Conservation (phyloP, 2,329 filamentous ascomycete genomes). For the Alternaria brassicicola region DNA sequence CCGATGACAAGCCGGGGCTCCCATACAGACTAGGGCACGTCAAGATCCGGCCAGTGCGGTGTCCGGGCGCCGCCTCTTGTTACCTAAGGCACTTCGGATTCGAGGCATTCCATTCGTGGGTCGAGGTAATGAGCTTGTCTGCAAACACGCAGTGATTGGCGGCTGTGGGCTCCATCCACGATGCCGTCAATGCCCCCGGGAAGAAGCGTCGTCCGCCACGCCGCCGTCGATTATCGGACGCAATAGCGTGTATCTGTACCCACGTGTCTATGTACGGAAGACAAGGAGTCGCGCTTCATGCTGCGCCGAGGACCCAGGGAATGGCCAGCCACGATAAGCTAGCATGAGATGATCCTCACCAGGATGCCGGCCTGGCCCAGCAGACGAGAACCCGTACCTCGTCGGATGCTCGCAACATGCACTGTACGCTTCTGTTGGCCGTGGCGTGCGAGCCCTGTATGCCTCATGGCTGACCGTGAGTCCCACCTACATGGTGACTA, state of each 20-base stretch:
- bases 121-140: constrained; percentile 16
- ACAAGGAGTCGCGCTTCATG: constrained; percentile 14
- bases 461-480: not conserved
- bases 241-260: constrained; percentile 21
- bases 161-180: constrained; percentile 10
- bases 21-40: constrained; percentile 24
- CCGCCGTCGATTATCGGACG: constrained; percentile 17
- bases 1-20: constrained; percentile 28
- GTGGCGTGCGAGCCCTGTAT: not conserved
- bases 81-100: constrained; percentile 24
- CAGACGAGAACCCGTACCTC: constrained; percentile 13
- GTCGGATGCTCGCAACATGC: not conserved
- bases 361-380: constrained; percentile 27
- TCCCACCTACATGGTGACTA: not conserved
- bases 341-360: constrained; percentile 29
- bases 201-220: constrained; percentile 28
- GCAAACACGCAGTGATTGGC: constrained; percentile 18
- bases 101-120: constrained; percentile 25
- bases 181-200: constrained; percentile 22
- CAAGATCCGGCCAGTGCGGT: constrained; percentile 11
- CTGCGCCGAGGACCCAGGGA: constrained; percentile 9
- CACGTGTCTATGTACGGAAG: constrained; percentile 20
- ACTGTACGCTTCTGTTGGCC: not conserved
- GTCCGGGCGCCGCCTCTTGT: constrained; percentile 22
- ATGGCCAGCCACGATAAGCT: constrained; percentile 25